phyloP scores from a whole-genome alignment of 2,329 filamentous ascomycete genomes.

The Microsporum audouinii region DNA sequence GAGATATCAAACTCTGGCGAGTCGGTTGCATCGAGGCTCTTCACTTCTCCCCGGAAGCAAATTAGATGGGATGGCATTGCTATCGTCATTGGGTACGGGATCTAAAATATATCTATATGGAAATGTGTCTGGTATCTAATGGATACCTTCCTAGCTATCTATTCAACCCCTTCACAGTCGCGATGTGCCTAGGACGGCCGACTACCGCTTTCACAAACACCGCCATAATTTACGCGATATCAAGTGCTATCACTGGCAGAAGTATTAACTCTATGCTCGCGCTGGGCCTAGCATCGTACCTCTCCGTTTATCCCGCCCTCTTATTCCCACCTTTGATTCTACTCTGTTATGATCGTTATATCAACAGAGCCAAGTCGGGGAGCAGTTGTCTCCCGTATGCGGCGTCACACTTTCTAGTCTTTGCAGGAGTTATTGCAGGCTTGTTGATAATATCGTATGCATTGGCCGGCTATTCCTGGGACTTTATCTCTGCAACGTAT shows the following conservation, averaged over 20 bases:
- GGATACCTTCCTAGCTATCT: slow-evolving; percentile 53
- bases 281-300: slow-evolving; percentile 74
- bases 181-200: slow-evolving; percentile 79
- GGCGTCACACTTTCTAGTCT: slow-evolving; percentile 41
- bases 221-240: slow-evolving; percentile 72
- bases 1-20: slow-evolving; percentile 73
- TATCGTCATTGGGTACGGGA: slow-evolving; percentile 63
- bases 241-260: slow-evolving; percentile 64
- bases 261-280: slow-evolving; percentile 69
- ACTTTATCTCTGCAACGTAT: slow-evolving; percentile 81
- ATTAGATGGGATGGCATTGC: slow-evolving; percentile 63
- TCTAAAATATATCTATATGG: background rate
- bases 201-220: slow-evolving; percentile 82
- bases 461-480: slow-evolving; percentile 67
- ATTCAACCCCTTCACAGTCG: slow-evolving; percentile 88
- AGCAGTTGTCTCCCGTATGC: slow-evolving; percentile 39
- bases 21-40: slow-evolving; percentile 60
- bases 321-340: slow-evolving; percentile 72
- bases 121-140: background rate
- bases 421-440: slow-evolving; percentile 45
- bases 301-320: slow-evolving; percentile 83
- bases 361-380: slow-evolving; percentile 23
- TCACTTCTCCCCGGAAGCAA: slow-evolving; percentile 64
- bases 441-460: slow-evolving; percentile 62
- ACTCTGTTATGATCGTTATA: slow-evolving; percentile 62